Evolutionary conservation across 2,329 filamentous ascomycete species (phyloP), one percentile per base, ranked within the genome.

Genomic region (Sclerotinia borealis): DNA sequence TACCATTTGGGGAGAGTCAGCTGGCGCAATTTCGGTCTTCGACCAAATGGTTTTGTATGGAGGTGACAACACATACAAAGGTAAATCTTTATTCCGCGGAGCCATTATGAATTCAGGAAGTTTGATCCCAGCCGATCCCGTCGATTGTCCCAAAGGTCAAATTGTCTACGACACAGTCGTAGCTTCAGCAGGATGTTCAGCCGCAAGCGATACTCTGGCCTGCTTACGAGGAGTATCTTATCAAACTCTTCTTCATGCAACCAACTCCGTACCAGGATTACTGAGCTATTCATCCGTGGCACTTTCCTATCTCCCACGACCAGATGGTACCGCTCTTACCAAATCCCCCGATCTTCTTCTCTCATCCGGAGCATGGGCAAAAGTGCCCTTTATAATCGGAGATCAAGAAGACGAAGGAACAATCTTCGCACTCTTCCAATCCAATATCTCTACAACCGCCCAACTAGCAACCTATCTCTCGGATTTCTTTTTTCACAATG

Each of bases 331-430:
- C 1, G 80, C 81, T 4, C 79, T 92, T 4, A 81, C 84, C 0
- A 78, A 82, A 2, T 89, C 85, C 1, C 86, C 89, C 0, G 89
- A 93, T 0, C 61, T 80, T 0, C 77, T 90, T 2, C 77, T 82
- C 1, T 60, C 68, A 2, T 71, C 74, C 0, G 85, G 87, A 15
- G 79, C 80, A 65, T 87, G 83, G 66, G 81, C 85, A 8, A 79
- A 79, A 17, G 81, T 88, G 0, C 85, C 85, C 1, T 81, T 87
- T 72, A 87, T 88, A 60, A 82, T 89, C 50, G 89, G 90, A 49
- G 83, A 91, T 71, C 89, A 92, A 75, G 89, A 93, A 77, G 90
- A 93, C 72, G 90, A 93, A 75, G 89, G 90, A 27, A 92, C 90
- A 0, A 75, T 93, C 2, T 92, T 93, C 72, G 79, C 86, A 6